Evolutionary conservation across 2,329 filamentous ascomycete genomes (phyloP).

Genomic region (Dactylellina haptotyla): DNA sequence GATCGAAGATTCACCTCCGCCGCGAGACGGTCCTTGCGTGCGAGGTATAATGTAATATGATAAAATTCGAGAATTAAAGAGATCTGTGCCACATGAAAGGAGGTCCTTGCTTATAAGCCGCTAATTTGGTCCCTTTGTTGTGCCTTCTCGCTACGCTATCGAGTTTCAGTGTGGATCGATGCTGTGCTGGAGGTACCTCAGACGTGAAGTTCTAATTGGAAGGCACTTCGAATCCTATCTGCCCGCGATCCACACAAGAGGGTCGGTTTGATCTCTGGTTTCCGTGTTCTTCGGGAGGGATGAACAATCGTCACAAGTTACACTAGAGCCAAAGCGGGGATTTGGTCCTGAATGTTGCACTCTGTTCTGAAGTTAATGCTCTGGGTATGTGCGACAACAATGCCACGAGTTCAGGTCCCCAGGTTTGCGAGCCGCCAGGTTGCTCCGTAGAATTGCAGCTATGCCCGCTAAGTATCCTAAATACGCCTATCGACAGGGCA

Average conservation of each 20-base stretch:
- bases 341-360: constrained; percentile 29
- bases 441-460: constrained; percentile 17
- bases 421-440: constrained; percentile 36
- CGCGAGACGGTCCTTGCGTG: constrained; percentile 28
- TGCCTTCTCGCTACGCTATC: constrained; percentile 29
- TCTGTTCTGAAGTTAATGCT: constrained; percentile 27
- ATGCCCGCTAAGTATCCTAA: constrained; percentile 5
- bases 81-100: constrained; percentile 48
- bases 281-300: constrained; percentile 45
- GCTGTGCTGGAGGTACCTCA: constrained; percentile 16
- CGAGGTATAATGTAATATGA: constrained; percentile 14
- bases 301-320: constrained; percentile 31
- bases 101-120: constrained; percentile 51
- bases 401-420: constrained; percentile 38
- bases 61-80: constrained; percentile 50
- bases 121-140: constrained; percentile 39
- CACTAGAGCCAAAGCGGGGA: constrained; percentile 52
- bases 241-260: constrained; percentile 28
- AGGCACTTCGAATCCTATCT: constrained; percentile 21
- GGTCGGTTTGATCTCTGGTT: constrained; percentile 25
- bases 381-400: constrained; percentile 34
- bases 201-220: constrained; percentile 17
- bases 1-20: constrained; percentile 32
- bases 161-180: constrained; percentile 48
- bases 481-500: constrained; percentile 33